Evolutionary conservation across 1,284 basidiomycete species (phyloP).

Genomic region (Golubevia pallescens): DNA sequence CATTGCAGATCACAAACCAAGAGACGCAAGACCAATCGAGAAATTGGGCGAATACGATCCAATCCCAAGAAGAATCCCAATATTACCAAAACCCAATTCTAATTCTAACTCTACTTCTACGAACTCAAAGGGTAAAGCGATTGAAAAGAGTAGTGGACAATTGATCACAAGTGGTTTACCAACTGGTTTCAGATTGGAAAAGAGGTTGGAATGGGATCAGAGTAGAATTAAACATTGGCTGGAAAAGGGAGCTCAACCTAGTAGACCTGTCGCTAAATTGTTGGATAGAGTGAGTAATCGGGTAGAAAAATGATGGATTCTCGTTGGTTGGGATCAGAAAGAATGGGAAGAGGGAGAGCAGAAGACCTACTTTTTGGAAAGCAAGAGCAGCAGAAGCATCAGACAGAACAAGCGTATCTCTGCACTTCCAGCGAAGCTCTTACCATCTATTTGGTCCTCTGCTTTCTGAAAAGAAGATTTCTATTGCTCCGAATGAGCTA

Average conservation of each 20-base stretch:
- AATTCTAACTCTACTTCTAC: conserved; percentile 61
- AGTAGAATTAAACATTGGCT: conserved; percentile 91
- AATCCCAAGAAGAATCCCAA: conserved; percentile 60
- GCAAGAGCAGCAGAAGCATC: too few species aligned
- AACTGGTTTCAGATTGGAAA: conserved; percentile 66
- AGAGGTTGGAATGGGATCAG: conserved; percentile 86
- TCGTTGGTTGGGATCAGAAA: too few species aligned
- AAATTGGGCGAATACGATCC: conserved; percentile 87
- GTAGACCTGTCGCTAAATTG: conserved; percentile 77
- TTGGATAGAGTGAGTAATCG: conserved; percentile 82
- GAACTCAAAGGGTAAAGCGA: conserved; percentile 67
- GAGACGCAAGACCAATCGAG: conserved; percentile 89
- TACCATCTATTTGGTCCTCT: too few species aligned
- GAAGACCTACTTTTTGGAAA: too few species aligned
- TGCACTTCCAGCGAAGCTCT: too few species aligned
- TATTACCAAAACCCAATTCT: conserved; percentile 32
- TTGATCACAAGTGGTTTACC: conserved; percentile 37
- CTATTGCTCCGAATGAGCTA: too few species aligned
- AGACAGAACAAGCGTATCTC: too few species aligned
- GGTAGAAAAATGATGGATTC: too few species aligned
- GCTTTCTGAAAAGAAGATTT: too few species aligned
- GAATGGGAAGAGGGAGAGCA: too few species aligned
- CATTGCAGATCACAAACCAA: conserved; percentile 75
- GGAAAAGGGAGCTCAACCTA: conserved; percentile 80
- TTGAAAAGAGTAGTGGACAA: conserved; percentile 24